Evolutionary conservation across 495 filamentous ascomycete genomes (phyloP).

Genomic region (Penicillium arizonense): DNA sequence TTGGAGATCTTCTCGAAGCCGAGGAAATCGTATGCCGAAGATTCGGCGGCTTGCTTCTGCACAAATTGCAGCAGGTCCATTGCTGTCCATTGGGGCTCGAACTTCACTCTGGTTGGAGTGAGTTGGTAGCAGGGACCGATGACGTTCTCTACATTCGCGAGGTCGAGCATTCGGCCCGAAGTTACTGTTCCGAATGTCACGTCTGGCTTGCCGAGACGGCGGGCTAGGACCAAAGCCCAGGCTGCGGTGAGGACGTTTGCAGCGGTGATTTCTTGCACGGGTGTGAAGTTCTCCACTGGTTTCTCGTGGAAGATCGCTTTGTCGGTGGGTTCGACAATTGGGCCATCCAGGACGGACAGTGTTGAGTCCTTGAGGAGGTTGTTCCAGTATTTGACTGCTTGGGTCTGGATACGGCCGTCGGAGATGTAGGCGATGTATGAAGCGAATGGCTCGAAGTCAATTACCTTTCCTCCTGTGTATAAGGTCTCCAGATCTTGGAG

Average conservation of each 20-base stretch:
- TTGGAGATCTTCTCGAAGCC: constrained; percentile 30
- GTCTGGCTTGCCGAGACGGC: constrained; percentile 44
- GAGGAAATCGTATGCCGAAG: constrained; percentile 28
- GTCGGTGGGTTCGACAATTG: constrained; percentile 32
- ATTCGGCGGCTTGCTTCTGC: constrained; percentile 30
- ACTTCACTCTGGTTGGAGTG: constrained; percentile 31
- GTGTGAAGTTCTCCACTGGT: constrained; percentile 35
- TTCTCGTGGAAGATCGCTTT: constrained; percentile 40
- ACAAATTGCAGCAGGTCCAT: constrained; percentile 34
- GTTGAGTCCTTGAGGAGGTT: constrained; percentile 51
- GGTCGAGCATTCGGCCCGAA: constrained; percentile 46
- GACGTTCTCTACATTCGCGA: constrained; percentile 42
- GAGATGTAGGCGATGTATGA: constrained; percentile 40
- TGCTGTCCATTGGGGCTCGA: constrained; percentile 33
- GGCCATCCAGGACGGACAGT: constrained; percentile 43
- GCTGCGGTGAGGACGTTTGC: constrained; percentile 59
- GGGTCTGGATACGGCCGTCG: constrained; percentile 11
- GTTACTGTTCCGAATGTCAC: constrained; percentile 62
- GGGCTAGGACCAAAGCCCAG: constrained; percentile 60
- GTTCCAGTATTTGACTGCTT: constrained; percentile 46
- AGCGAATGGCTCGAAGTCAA: constrained; percentile 48
- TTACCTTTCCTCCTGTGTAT: constrained; percentile 36
- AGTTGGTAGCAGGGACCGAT: constrained; percentile 44
- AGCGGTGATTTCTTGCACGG: constrained; percentile 50
- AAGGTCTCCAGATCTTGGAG: constrained; percentile 47